These are phyloP conservation scores for Aspergillus clavatus DNA, from an alignment of 2,329 filamentous ascomycete species.

Conservation along the genomic window DNA sequence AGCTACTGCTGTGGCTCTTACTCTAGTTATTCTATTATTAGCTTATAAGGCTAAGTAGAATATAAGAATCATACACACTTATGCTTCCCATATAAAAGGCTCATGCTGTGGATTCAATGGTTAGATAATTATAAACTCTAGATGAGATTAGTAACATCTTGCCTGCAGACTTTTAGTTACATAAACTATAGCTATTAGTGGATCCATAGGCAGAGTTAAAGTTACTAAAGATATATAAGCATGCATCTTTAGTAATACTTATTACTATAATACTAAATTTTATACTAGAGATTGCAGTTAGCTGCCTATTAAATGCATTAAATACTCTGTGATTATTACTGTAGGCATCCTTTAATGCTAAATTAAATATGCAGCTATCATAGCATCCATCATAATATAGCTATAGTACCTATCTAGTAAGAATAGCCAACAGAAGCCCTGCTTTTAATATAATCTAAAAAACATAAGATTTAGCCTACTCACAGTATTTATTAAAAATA, in stretches of 20 bases:
- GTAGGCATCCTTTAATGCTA: slow-evolving; percentile 14
- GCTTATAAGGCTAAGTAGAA: not conserved
- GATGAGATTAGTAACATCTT: slow-evolving; percentile 5
- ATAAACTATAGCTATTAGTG: not conserved
- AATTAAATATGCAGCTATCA: slow-evolving; percentile 16
- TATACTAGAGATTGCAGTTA: slow-evolving; percentile 1
- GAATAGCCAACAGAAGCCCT: slow-evolving; percentile 5
- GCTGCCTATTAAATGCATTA: not conserved
- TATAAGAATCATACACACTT: not conserved
- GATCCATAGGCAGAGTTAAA: slow-evolving; percentile 13
- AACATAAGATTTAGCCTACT: slow-evolving; percentile 3
- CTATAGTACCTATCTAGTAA: slow-evolving; percentile 13
- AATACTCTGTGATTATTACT: slow-evolving; percentile 14
- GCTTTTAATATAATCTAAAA: slow-evolving; percentile 3
- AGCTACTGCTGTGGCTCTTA: slow-evolving; percentile 16
- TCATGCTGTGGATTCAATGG: slow-evolving; percentile 5
- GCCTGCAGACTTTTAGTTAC: not conserved
- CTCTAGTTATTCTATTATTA: slow-evolving; percentile 9
- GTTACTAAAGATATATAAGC: slow-evolving; percentile 18
- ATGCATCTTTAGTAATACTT: slow-evolving; percentile 16
- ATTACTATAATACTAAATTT: slow-evolving; percentile 17
- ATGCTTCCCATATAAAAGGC: slow-evolving; percentile 14
- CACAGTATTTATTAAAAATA: slow-evolving; percentile 12
- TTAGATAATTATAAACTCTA: slow-evolving; percentile 16
- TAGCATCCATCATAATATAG: slow-evolving; percentile 20